phyloP scores from a whole-genome alignment of 495 filamentous ascomycete genomes.

The Penicillium turbatum region DNA sequence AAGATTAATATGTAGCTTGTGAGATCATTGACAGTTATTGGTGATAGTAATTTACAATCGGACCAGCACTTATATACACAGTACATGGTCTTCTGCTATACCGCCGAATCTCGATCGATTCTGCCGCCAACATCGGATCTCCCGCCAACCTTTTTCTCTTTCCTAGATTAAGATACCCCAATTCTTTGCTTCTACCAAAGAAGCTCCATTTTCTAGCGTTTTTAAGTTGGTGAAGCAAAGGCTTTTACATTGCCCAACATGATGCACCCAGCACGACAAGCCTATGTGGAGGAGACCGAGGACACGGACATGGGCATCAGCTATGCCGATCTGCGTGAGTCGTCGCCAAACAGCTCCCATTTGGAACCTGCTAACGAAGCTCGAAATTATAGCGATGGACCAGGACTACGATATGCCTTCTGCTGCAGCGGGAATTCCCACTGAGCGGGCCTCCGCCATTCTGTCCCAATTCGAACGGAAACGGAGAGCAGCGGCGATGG shows the following conservation, averaged over 20 bases:
- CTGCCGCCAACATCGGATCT: conserved; percentile 19
- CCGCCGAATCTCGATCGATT: conserved; percentile 16
- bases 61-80: not conserved
- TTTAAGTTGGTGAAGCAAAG: not conserved
- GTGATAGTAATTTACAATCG: not conserved
- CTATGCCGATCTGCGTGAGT: conserved; percentile 75
- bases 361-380: not conserved
- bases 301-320: conserved; percentile 67
- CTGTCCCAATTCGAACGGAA: conserved; percentile 87
- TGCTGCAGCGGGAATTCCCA: conserved; percentile 67
- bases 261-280: conserved; percentile 90
- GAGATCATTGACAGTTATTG: too few relatives aligned
- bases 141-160: conserved; percentile 7
- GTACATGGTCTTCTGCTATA: not conserved
- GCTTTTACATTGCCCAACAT: conserved; percentile 37
- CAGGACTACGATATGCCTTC: conserved; percentile 79
- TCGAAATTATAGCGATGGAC: conserved; percentile 59
- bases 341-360: not conserved
- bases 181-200: not conserved
- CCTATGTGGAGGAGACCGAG: conserved; percentile 90
- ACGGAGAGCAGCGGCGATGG: conserved; percentile 79
- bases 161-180: not conserved
- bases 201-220: not conserved
- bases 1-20: not conserved
- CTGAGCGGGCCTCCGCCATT: conserved; percentile 84